Percentiles rank a stretch among this genome's conserved stretches.
Evolutionary conservation across 129 eudicot genomes (phyloP).

Genomic region (Chrysanthemum makinoi): DNA sequence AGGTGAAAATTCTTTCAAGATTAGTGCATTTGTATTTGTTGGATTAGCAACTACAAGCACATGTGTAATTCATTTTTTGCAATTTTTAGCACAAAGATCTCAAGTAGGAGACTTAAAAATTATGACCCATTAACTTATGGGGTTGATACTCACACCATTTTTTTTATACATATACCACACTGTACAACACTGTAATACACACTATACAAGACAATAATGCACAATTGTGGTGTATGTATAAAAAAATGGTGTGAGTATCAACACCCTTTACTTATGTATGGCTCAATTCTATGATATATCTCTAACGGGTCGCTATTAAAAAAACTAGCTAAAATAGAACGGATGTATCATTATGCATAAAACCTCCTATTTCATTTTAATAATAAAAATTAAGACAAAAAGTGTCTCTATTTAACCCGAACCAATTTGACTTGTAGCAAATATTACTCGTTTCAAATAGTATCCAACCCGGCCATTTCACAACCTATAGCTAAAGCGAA

Average conservation of each 20-base stretch:
- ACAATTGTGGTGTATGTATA: no score
- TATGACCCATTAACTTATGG: not conserved
- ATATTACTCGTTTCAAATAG: not conserved
- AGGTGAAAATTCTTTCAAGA: conserved; percentile 90
- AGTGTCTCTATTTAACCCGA: not conserved
- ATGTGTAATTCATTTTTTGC: conserved; percentile 32
- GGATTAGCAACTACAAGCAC: conserved; percentile 97
- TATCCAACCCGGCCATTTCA: conserved; percentile 3
- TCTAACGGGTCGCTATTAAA: not conserved
- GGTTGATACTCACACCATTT: no score
- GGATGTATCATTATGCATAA: not conserved
- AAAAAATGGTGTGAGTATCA: no score
- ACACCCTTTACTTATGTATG: not conserved
- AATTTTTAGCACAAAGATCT: conserved; percentile 9
- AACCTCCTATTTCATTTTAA: not conserved
- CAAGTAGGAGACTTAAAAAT: not conserved
- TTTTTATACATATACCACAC: no score
- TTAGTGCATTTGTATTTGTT: conserved; percentile 91
- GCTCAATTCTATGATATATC: not conserved
- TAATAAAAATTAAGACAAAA: not conserved
- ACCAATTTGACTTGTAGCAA: not conserved
- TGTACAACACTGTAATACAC: no score
- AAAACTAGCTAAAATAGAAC: not conserved
- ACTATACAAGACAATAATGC: no score
- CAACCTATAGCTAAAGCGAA: not conserved